Evolutionary conservation across 2,329 filamentous ascomycete genomes (phyloP), one percentile per base, ranked within the genome.

Genomic region (Colletotrichum musicola): DNA sequence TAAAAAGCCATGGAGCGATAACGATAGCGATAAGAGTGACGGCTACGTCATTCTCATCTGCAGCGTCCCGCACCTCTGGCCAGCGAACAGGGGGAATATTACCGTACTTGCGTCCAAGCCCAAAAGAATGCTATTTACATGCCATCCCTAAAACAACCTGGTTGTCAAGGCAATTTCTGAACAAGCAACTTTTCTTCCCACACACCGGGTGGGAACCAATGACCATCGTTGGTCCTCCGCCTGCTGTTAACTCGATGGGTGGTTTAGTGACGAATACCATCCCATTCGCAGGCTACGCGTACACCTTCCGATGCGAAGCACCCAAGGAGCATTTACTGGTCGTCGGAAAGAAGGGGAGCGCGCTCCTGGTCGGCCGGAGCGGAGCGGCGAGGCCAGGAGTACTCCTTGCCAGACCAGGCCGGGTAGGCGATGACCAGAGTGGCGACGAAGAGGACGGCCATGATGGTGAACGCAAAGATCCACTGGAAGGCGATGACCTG

Each of bases 391-490:
- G 77, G 83, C 80, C 88, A 88, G 56, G 80, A 82, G 70, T 85
- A 74, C 54, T 90, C 86, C 62, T 85, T 83, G 67, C 90, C 90
- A 13, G 89, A 84, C 75, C 90, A 84, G 22, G 86, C 86, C 0
- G 92, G 91, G 40, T 92, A 79, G 2, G 88, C 91, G 60, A 94
- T 83, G 16, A 86, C 79, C 2, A 93, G 74, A 1, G 92, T 93
- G 18, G 88, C 81, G 20, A 94, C 78, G 77, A 96, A 92, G 61
- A 97, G 87, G 27, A 93, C 77, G 1, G 85, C 88, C 85, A 95
- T 94, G 77, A 97, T 94, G 71, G 89, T 84, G 76, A 97, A 96
- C 40, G 94, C 92, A 78, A 97, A 97, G 80, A 97, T 95, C 94
- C 94, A 97, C 82, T 97, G 94, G 72, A 97, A 84, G 6, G 93